Conservation (phyloP, 129 eudicot species). For the Chrysanthemum lavandulifolium region DNA sequence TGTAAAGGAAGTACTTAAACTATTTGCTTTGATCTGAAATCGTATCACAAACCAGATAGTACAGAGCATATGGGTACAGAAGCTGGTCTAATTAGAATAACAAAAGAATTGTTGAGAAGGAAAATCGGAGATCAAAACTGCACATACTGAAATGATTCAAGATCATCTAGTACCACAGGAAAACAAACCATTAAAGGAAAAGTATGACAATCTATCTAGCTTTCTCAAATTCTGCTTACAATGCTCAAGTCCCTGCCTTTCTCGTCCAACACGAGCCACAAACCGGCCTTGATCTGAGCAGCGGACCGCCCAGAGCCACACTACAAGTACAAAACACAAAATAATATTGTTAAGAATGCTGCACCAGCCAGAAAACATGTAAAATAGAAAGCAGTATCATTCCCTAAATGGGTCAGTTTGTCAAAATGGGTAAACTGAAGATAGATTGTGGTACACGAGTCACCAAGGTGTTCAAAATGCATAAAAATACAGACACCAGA, state of each 20-base stretch:
- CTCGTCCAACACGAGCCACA: conserved; percentile 27
- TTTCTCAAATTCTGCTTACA: not conserved
- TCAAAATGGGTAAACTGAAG: no score
- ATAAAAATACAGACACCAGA: not conserved
- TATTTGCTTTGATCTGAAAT: no score
- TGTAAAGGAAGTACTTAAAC: no score
- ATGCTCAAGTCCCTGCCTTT: conserved; percentile 11
- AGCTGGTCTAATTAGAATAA: not conserved
- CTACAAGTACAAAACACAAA: not conserved
- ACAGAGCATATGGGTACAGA: no score
- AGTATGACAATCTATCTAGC: not conserved
- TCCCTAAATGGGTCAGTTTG: not conserved
- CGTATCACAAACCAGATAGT: no score
- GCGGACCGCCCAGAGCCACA: conserved; percentile 24
- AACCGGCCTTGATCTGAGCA: conserved; percentile 31
- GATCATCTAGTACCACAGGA: not conserved
- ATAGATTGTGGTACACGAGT: no score
- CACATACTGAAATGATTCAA: not conserved
- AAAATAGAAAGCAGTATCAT: not conserved
- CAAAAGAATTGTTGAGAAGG: not conserved
- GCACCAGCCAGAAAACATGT: no score
- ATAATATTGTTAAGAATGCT: not conserved
- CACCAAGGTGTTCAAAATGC: not conserved
- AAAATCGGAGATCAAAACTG: not conserved
- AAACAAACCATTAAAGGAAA: not conserved